Evolutionary conservation across 2,329 filamentous ascomycete species (phyloP).

Genomic region (Sclerotinia trifoliorum): DNA sequence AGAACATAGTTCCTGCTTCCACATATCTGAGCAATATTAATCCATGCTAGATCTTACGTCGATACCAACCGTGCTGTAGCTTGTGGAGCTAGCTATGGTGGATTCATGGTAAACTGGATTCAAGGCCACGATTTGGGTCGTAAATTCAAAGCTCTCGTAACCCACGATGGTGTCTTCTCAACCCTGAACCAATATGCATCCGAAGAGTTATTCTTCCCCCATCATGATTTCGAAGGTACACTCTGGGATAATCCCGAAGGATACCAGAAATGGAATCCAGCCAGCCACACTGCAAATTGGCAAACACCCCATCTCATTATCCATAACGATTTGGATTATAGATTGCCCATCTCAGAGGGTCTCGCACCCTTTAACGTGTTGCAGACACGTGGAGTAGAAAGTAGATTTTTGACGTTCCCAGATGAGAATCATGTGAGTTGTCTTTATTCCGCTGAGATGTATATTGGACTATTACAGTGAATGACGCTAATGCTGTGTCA

Average conservation of each 20-base stretch:
- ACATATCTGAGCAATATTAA: not conserved
- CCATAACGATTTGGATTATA: conserved; percentile 87
- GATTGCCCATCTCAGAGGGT: conserved; percentile 80
- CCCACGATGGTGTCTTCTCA: conserved; percentile 83
- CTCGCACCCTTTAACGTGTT: conserved; percentile 63
- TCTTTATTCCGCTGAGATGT: not conserved
- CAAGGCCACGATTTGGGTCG: conserved; percentile 81
- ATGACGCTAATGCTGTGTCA: conserved; percentile 18
- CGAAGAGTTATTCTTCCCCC: conserved; percentile 69
- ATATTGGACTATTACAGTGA: no score
- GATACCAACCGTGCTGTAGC: conserved; percentile 70
- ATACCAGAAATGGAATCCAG: conserved; percentile 70
- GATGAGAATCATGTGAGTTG: conserved; percentile 61
- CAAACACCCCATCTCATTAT: conserved; percentile 85
- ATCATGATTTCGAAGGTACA: conserved; percentile 63
- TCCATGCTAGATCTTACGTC: conserved; percentile 49
- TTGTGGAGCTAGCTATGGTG: conserved; percentile 72
- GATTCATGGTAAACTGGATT: conserved; percentile 87
- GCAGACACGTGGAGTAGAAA: conserved; percentile 60
- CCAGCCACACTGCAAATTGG: conserved; percentile 50
- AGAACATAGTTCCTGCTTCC: not conserved
- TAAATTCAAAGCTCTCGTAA: conserved; percentile 83
- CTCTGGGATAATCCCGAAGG: conserved; percentile 55
- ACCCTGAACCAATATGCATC: conserved; percentile 63
- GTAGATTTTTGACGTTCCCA: conserved; percentile 63